Percentiles rank a stretch among this genome's conserved stretches.
phyloP scores from a whole-genome alignment of 2,329 filamentous ascomycete species.

The Aphanocladium album region DNA sequence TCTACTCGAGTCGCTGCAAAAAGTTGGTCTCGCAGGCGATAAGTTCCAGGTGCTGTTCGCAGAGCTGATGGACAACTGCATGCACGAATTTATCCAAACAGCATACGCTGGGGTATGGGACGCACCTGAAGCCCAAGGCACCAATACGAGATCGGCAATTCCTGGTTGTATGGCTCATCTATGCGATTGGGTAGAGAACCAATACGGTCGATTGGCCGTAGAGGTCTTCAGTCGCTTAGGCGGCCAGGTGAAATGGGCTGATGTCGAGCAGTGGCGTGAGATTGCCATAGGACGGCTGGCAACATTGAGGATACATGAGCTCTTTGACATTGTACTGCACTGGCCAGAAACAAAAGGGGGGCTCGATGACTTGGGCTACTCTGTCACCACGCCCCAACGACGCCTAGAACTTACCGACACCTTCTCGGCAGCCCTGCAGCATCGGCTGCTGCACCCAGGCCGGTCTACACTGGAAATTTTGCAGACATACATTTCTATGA shows the following conservation, averaged over 20 bases:
- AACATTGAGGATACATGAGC: constrained; percentile 60
- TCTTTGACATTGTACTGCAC: constrained; percentile 73
- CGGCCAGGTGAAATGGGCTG: constrained; percentile 42
- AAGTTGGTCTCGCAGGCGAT: constrained; percentile 64
- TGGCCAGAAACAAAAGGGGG: constrained; percentile 70
- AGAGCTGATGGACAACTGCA: constrained; percentile 61
- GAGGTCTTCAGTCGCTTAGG: constrained; percentile 51
- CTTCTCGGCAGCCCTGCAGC: constrained; percentile 62
- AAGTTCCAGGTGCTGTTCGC: constrained; percentile 67
- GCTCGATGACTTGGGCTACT: constrained; percentile 67
- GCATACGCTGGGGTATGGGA: constrained; percentile 61
- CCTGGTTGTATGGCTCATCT: constrained; percentile 56
- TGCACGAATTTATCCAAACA: constrained; percentile 57
- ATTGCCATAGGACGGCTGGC: constrained; percentile 65
- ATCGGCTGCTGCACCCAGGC: constrained; percentile 67
- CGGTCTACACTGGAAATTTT: constrained; percentile 72
- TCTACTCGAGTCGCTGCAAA: constrained; percentile 54
- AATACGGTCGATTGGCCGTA: constrained; percentile 59
- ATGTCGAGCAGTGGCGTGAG: constrained; percentile 66
- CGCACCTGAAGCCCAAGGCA: constrained; percentile 19
- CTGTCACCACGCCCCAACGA: constrained; percentile 62
- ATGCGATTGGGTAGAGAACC: constrained; percentile 62
- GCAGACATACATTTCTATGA: constrained; percentile 73
- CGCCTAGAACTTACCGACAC: constrained; percentile 65
- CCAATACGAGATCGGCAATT: constrained; percentile 25